These are phyloP conservation scores for Syzygium aromaticum DNA, from an alignment of 345 rosid genomes.

Conservation along the genomic window DNA sequence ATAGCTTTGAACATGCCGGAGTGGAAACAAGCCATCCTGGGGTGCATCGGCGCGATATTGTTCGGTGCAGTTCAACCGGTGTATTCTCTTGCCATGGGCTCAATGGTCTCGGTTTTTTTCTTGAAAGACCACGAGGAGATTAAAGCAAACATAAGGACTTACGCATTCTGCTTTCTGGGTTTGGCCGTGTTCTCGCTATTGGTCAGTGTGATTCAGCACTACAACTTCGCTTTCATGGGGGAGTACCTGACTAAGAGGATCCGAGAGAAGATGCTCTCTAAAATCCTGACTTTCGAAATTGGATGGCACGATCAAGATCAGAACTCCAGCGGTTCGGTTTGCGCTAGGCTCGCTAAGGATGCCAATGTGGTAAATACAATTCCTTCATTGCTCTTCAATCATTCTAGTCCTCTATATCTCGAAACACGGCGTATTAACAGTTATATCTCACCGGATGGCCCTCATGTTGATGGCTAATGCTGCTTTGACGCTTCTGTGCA, in stretches of 20 bases:
- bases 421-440: not conserved
- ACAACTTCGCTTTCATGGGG: slow-evolving; percentile 58
- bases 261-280: slow-evolving; percentile 61
- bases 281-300: slow-evolving; percentile 59
- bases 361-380: slow-evolving; percentile 42
- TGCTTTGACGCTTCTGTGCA: not conserved
- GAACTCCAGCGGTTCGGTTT: slow-evolving; percentile 61
- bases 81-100: slow-evolving; percentile 40
- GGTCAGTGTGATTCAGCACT: slow-evolving; percentile 48
- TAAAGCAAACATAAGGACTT: slow-evolving; percentile 34
- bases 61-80: slow-evolving; percentile 63
- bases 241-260: slow-evolving; percentile 55
- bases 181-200: slow-evolving; percentile 34
- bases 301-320: slow-evolving; percentile 69
- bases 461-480: not conserved
- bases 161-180: slow-evolving; percentile 36
- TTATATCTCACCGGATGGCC: not conserved
- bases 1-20: slow-evolving; percentile 52
- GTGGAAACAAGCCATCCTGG: slow-evolving; percentile 59
- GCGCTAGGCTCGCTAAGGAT: slow-evolving; percentile 62
- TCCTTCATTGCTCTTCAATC: not conserved
- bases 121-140: slow-evolving; percentile 36
- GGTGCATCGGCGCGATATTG: slow-evolving; percentile 44
- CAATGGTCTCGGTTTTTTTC: slow-evolving; percentile 46
- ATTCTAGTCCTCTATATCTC: not conserved